These are phyloP conservation scores for Crithidia brevicula DNA, from an alignment of 208 protist species.

Conservation along the genomic window DNA sequence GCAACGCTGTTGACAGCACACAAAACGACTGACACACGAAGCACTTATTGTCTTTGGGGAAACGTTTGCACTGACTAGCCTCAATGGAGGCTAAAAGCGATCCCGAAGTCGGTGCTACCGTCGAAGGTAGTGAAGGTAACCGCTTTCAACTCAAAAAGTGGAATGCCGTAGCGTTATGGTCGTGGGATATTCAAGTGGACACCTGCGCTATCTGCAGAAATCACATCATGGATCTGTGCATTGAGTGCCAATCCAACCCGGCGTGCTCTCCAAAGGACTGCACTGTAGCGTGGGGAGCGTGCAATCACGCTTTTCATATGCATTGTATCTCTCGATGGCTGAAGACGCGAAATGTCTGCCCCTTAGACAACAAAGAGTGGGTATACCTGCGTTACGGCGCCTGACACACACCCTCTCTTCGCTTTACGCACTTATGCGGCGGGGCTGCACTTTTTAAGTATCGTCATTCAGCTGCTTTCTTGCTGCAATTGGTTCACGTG, in stretches of 20 bases:
- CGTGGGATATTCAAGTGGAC: slow-evolving; percentile 98
- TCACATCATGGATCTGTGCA: slow-evolving; percentile 99
- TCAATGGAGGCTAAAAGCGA: slow-evolving; percentile 29
- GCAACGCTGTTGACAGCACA: too few relatives aligned
- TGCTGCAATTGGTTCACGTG: too few relatives aligned
- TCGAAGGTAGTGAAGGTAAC: slow-evolving; percentile 31
- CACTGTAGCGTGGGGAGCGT: slow-evolving; percentile 98
- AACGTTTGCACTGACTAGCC: too few relatives aligned
- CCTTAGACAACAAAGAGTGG: slow-evolving; percentile 97
- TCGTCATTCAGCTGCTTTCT: too few relatives aligned
- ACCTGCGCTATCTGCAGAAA: slow-evolving; percentile 99
- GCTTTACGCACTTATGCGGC: too few relatives aligned
- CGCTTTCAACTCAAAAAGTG: slow-evolving; percentile 96
- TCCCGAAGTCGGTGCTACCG: neutral
- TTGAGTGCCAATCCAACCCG: slow-evolving; percentile 98
- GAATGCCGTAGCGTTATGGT: slow-evolving; percentile 99
- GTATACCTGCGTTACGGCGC: slow-evolving; percentile 97
- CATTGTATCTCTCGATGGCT: slow-evolving; percentile 99
- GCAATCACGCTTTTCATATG: slow-evolving; percentile 99
- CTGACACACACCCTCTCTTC: slow-evolving; percentile 46
- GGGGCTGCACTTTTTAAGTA: too few relatives aligned
- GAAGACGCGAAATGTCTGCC: slow-evolving; percentile 98
- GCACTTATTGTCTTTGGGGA: too few relatives aligned
- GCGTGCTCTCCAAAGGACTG: slow-evolving; percentile 92
- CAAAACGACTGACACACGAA: too few relatives aligned